Base-by-base conservation (phyloP, 176 grass and related monocot genomes). In the Coix lacrymajobi region DNA sequence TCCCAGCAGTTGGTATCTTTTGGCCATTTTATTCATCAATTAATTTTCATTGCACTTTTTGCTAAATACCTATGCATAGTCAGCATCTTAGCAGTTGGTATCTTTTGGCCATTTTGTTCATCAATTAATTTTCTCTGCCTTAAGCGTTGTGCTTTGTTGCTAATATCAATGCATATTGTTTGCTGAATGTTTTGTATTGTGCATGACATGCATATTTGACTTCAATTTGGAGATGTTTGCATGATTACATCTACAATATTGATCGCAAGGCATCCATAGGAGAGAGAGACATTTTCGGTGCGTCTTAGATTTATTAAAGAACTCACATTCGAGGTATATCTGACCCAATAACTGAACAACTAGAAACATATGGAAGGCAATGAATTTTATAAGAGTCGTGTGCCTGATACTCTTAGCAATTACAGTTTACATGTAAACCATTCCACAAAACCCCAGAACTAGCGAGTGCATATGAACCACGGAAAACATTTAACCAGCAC, bases 21-120 rank as follows among this genome's bases (percentile, higher is more conserved):
- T 80, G 33, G 26, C 3, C 8, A 30, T 57, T 81, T 43, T 45
- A 4, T 44, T 79, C 25, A 41, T 66, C 43, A 43, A 32, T 80
- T 66, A n/a, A 64, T 75, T 41, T 78, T 38, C 5, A 20, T 34
- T 44, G 34, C 46, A 60, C 61, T 81, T 73, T 41, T 75, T 87
- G 22, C 46, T n/a, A 48, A n/a, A 49, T 49, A 19, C 16, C 16
- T 49, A 49, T 78, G 15, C 12, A 8, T 25, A 64, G 12, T 41
- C 30, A 74, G 9, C 33, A 25, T 26, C 38, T 12, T 19, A 75
- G 33, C 32, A 70, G 51, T 70, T 36, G 6, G 9, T 49, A 48
- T n/a, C 8, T 64, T 33, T 52, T 80, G 33, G 34, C 3, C 12
- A 38, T 56, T 80, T 41, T 45, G 7, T 30, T 79, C 25, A 52